Evolutionary conservation across 768 basidiomycete species (phyloP).

Genomic region (Termitomyces sp.): DNA sequence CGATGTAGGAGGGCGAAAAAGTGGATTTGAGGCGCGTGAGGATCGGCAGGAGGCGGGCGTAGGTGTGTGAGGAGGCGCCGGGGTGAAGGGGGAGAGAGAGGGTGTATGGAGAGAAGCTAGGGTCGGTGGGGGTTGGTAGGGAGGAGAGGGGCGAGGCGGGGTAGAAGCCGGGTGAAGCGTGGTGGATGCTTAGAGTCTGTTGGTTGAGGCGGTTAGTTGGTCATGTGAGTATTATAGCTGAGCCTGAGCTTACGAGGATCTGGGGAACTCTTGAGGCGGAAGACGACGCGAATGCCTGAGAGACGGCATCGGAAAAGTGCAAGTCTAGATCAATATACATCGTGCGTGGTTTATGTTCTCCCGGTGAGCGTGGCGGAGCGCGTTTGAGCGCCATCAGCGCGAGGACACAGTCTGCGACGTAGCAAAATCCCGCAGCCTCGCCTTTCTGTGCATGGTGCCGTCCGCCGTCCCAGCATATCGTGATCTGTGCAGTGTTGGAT

Average conservation of each 20-base stretch:
- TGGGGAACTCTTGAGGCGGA: constrained; percentile 35
- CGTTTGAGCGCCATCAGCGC: constrained; percentile 71
- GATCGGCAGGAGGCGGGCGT: constrained; percentile 58
- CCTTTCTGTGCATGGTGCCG: constrained; percentile 84
- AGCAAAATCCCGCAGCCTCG: constrained; percentile 88
- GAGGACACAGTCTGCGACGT: constrained; percentile 86
- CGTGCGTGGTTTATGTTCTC: constrained; percentile 48
- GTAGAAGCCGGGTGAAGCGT: constrained; percentile 81
- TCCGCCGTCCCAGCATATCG: constrained; percentile 92
- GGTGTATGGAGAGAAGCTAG: constrained; percentile 56
- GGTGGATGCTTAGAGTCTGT: constrained; percentile 83
- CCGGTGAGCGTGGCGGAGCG: constrained; percentile 14
- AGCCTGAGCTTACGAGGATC: constrained; percentile 37
- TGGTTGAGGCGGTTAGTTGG: background rate
- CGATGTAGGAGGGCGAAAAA: constrained; percentile 73
- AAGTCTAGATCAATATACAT: constrained; percentile 94
- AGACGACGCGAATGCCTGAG: constrained; percentile 62
- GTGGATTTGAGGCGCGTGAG: constrained; percentile 58
- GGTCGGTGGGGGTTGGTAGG: constrained; percentile 35
- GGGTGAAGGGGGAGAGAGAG: constrained; percentile 75
- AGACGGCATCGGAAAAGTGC: constrained; percentile 89
- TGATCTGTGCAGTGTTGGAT: constrained; percentile 48
- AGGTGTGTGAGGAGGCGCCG: constrained; percentile 68
- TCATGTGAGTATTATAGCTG: background rate
- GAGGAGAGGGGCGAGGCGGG: constrained; percentile 55